Evolutionary conservation across 176 grass and related monocot genomes (phyloP).

Genomic region (Carex parvula): DNA sequence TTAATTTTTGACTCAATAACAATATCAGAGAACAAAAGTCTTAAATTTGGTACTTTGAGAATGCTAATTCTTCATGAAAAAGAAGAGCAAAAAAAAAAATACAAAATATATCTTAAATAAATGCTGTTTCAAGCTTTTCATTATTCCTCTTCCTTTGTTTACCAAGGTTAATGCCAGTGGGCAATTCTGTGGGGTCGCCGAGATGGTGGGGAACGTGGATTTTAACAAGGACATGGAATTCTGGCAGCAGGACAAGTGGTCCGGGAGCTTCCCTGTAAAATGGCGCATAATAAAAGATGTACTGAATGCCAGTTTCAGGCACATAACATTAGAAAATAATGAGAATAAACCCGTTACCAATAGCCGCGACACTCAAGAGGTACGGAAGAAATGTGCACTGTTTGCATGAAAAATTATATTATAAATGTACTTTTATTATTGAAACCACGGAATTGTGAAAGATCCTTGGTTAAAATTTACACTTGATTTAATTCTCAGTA

Average conservation of each 20-base stretch:
- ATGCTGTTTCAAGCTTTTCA: neutral
- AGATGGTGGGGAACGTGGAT: slow-evolving; percentile 67
- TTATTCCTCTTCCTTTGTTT: slow-evolving; percentile 13
- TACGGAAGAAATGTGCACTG: slow-evolving; percentile 8
- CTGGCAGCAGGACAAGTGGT: slow-evolving; percentile 92
- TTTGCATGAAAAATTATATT: neutral
- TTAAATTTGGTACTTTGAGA: neutral
- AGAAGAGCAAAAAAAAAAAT: neutral
- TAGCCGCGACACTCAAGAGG: slow-evolving; percentile 86
- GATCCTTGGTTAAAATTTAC: neutral
- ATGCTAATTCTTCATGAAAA: neutral
- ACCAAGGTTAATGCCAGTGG: slow-evolving; percentile 54
- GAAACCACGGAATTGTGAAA: neutral
- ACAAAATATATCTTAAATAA: neutral
- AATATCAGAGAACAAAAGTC: neutral
- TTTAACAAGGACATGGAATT: slow-evolving; percentile 73
- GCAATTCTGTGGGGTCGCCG: slow-evolving; percentile 69
- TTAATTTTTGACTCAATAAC: neutral
- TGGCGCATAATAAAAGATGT: slow-evolving; percentile 87
- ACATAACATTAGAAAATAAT: slow-evolving; percentile 69
- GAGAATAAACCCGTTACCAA: slow-evolving; percentile 83
- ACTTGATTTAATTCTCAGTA: neutral
- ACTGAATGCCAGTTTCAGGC: slow-evolving; percentile 51
- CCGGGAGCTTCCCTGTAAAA: slow-evolving; percentile 65
- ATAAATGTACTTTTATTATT: neutral